phyloP scores from a whole-genome alignment of 1,139 yeast species.

The Blastobotrys persicus region DNA sequence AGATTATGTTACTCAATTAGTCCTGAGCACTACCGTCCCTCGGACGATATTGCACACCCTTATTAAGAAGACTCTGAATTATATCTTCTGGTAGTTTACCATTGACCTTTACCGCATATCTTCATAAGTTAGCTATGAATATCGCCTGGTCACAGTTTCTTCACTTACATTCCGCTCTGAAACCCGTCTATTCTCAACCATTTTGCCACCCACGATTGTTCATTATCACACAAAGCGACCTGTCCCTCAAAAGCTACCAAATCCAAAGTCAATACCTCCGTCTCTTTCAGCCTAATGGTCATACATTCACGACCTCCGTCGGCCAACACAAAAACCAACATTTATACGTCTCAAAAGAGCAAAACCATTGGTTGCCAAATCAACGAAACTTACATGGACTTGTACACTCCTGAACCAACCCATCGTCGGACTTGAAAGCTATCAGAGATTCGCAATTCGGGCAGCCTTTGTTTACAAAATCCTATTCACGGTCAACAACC shows the following conservation, averaged over 20 bases:
- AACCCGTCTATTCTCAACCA: slow-evolving; percentile 94
- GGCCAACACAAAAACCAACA: no score
- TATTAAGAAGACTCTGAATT: slow-evolving; percentile 65
- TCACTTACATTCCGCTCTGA: slow-evolving; percentile 66
- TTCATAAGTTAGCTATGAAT: slow-evolving; percentile 6
- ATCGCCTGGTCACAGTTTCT: not conserved
- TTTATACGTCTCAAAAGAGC: not conserved
- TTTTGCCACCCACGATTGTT: slow-evolving; percentile 92
- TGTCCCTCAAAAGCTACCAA: slow-evolving; percentile 76
- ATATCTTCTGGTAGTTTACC: slow-evolving; percentile 91
- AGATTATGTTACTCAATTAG: slow-evolving; percentile 32
- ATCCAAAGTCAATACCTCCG: no score
- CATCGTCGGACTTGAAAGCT: slow-evolving; percentile 78
- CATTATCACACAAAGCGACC: slow-evolving; percentile 85
- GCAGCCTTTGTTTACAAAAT: slow-evolving; percentile 81
- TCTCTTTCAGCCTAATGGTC: no score
- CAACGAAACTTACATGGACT: slow-evolving; percentile 58
- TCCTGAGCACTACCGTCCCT: slow-evolving; percentile 95
- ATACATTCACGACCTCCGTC: no score
- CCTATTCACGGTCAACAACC: slow-evolving; percentile 28
- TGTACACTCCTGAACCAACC: slow-evolving; percentile 85
- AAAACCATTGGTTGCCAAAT: not conserved
- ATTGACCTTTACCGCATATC: slow-evolving; percentile 82
- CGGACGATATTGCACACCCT: slow-evolving; percentile 83
- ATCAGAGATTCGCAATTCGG: slow-evolving; percentile 95